A percentile compares a stretch with the other conserved stretches of the same genome.
Conservation (phyloP, 345 rosid genomes). For the Kernera saxatilis region DNA sequence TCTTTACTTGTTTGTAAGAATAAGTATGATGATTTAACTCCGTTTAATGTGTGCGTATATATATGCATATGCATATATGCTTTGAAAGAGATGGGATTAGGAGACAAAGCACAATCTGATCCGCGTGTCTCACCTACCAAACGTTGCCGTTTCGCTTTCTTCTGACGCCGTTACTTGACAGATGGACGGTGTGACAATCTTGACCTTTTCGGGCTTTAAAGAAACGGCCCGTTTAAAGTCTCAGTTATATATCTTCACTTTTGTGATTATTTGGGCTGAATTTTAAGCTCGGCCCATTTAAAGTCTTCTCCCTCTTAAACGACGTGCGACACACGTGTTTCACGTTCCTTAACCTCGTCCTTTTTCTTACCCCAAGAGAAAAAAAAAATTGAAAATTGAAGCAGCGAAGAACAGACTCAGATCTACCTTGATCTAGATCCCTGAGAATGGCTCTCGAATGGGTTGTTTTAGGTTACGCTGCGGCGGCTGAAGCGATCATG, state of each 20-base stretch:
- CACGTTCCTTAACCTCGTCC: conserved; percentile 9
- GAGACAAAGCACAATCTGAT: conserved; percentile 20
- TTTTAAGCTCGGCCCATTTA: background rate
- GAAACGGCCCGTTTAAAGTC: conserved; percentile 4
- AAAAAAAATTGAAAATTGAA: conserved; percentile 1
- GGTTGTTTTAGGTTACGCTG: conserved; percentile 84
- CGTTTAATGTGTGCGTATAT: conserved; percentile 1
- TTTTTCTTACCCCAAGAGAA: background rate
- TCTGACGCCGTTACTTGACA: conserved; percentile 21
- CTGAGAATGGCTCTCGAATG: conserved; percentile 82
- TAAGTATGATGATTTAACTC: background rate
- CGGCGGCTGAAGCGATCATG: conserved; percentile 91
- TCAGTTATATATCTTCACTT: background rate
- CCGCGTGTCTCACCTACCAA: conserved; percentile 25
- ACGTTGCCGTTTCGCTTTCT: conserved; percentile 18
- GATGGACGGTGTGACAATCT: background rate
- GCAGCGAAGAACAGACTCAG: conserved; percentile 19
- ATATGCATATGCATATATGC: background rate
- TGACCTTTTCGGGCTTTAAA: background rate
- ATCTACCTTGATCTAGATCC: conserved; percentile 7
- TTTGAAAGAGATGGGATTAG: conserved; percentile 7
- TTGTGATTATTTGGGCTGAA: background rate
- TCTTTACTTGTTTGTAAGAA: background rate
- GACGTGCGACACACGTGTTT: conserved; percentile 22
- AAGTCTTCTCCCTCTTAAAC: background rate